Conservation (phyloP, 2,329 filamentous ascomycete genomes). For the Anisogramma anomala region DNA sequence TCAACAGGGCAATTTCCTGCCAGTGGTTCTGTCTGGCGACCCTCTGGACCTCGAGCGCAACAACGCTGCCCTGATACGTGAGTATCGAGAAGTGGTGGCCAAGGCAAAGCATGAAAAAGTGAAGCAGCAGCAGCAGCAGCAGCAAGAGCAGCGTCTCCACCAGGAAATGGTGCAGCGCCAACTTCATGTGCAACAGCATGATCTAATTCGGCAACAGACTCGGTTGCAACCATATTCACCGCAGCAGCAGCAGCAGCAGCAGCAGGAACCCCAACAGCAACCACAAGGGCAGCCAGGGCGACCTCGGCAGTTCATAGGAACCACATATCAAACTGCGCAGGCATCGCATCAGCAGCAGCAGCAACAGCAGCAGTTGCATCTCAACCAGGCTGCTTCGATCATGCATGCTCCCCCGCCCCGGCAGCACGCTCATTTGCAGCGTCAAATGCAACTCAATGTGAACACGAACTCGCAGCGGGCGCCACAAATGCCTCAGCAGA, state of each 20-base stretch:
- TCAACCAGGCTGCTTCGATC: no score
- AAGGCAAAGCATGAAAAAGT: not conserved
- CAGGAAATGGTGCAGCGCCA: no score
- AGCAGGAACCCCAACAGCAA: not conserved
- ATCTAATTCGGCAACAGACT: not conserved
- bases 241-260: conserved; percentile 7
- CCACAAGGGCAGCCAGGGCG: no score
- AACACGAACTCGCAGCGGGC: no score
- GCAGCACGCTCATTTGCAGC: no score
- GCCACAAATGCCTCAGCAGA: no score
- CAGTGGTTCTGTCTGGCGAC: not conserved
- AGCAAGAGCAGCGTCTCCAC: conserved; percentile 1
- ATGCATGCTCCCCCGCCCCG: no score
- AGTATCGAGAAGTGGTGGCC: conserved; percentile 1
- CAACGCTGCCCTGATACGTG: conserved; percentile 15
- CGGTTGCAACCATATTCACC: not conserved
- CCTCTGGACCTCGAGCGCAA: conserved; percentile 10
- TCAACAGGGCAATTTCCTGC: not conserved
- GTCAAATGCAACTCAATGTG: no score
- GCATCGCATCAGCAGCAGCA: no score
- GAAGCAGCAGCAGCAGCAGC: not conserved
- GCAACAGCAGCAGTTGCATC: no score
- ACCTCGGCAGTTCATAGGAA: no score
- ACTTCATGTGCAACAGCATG: not conserved
- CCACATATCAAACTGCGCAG: no score